phyloP scores from a whole-genome alignment of 257 asterid genomes.

The Fraxinus pennsylvanica region DNA sequence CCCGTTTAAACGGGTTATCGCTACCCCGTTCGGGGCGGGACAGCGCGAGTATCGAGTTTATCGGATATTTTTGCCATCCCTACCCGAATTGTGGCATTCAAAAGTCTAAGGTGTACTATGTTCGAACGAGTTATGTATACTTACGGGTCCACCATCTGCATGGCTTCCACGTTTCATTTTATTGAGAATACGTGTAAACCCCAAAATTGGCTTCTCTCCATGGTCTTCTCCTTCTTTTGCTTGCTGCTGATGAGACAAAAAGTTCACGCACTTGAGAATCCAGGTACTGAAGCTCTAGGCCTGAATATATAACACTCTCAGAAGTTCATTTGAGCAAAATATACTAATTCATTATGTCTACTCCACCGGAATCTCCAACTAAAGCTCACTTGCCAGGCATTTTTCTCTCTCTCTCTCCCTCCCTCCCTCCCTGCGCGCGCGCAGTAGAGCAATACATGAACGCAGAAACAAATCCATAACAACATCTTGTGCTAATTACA shows the following conservation, averaged over 20 bases:
- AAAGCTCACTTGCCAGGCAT: background rate
- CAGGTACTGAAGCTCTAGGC: background rate
- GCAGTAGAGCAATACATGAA: background rate
- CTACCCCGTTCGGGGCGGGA: too few species aligned
- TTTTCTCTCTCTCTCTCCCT: background rate
- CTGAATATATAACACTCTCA: background rate
- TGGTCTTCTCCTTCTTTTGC: background rate
- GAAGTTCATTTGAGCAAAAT: background rate
- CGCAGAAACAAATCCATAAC: background rate
- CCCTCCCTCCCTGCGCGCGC: background rate
- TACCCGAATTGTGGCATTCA: too few species aligned
- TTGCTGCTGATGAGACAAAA: background rate
- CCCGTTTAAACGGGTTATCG: too few species aligned
- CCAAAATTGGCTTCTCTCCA: background rate
- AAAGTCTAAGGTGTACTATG: too few species aligned
- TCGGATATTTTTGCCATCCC: too few species aligned
- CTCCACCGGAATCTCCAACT: constrained; percentile 26
- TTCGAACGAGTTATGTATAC: too few species aligned
- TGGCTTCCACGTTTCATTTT: constrained; percentile 54
- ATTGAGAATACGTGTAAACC: constrained; percentile 32
- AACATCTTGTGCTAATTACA: too few species aligned
- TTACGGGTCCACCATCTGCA: constrained; percentile 26
- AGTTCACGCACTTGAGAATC: background rate
- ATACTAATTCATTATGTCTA: constrained; percentile 25
- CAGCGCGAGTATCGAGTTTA: too few species aligned